These are phyloP conservation scores for Phytophthora gonapodyides DNA, from an alignment of 352 stramenopile species.

Conservation along the genomic window DNA sequence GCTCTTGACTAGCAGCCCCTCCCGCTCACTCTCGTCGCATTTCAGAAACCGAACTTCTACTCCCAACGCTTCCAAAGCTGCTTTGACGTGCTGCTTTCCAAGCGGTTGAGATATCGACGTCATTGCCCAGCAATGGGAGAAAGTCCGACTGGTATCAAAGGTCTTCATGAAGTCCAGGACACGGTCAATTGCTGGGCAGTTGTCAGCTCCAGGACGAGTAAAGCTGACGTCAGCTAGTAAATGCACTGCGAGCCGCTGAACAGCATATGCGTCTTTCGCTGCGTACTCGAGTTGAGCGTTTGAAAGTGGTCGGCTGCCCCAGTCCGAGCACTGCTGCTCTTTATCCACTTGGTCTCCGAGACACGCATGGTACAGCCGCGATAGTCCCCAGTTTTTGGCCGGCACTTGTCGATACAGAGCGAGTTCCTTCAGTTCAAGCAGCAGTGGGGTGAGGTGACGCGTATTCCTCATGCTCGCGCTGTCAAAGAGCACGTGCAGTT, in stretches of 20 bases:
- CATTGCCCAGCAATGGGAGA: conserved; percentile 16
- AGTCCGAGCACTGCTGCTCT: conserved; percentile 70
- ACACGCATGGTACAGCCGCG: conserved; percentile 45
- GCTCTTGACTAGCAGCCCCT: conserved; percentile 62
- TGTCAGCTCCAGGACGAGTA: conserved; percentile 8
- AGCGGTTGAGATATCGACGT: conserved; percentile 19
- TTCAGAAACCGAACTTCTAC: conserved; percentile 35
- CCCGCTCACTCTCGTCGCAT: conserved; percentile 21
- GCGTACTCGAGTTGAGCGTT: conserved; percentile 54
- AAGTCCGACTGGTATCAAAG: conserved; percentile 13
- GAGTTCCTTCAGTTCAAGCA: conserved; percentile 62
- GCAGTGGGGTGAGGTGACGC: conserved; percentile 11
- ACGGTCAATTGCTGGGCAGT: conserved; percentile 1
- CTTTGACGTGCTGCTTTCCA: conserved; percentile 44
- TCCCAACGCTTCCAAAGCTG: conserved; percentile 31
- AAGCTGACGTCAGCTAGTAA: conserved; percentile 50
- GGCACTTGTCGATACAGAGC: conserved; percentile 54
- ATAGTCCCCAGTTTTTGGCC: conserved; percentile 57
- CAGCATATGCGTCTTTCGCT: conserved; percentile 55
- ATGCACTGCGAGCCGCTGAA: conserved; percentile 48
- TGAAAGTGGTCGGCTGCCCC: conserved; percentile 49
- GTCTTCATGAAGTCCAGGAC: conserved; percentile 20
- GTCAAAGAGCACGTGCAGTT: conserved; percentile 19
- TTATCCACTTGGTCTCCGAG: conserved; percentile 55
- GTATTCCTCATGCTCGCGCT: background rate